Evolutionary conservation across 2,329 filamentous ascomycete species (phyloP), one percentile per base, ranked within the genome.

Genomic region (Colletotrichum agaves): DNA sequence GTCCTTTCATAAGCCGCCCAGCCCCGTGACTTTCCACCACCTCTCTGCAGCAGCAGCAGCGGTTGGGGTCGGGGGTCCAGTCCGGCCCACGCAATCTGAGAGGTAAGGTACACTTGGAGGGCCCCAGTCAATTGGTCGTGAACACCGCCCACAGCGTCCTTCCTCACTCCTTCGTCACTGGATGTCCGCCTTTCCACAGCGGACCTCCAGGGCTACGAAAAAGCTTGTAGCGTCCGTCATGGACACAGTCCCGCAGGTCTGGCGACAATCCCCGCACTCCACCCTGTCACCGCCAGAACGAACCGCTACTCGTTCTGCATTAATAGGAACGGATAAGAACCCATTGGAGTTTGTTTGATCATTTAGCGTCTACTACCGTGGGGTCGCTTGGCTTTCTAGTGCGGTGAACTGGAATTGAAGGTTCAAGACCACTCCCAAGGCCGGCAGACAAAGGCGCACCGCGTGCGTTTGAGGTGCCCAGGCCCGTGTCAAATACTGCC

Each of bases 1-100:
- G 61, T 65, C 49, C 63, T 69, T 62, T 67, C 66, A 69, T 69
- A 69, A 68, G 53, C 65, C 49, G 62, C 56, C 66, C 66, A 69
- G 66, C 66, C 66, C 66, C 66, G 66, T 69, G 66, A 69, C 62
- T 69, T 69, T 67, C 56, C 43, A 39, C 66, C 62, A 55, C 27
- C 50, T 59, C 46, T 67, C 47, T 61, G 41, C 44, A 23, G 43
- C 52, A 33, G 57, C 43, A 60, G 27, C 17, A 59, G 57, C 57
- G 44, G 57, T 47, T 17, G 60, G 60, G 31, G 46, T 21, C 15
- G 33, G 37, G 46, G 64, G 61, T 43, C 61, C 64, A 67, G 61
- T 64, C 64, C 61, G 53, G 64, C 55, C 64, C 53, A 64, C 50
- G 35, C 52, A 58, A 47, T 41, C 44, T 63, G 27, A 27, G n/a